Percentiles rank a stretch among this genome's conserved stretches.
Conservation (phyloP, 768 basidiomycete genomes). For the Pisolithus orientalis region DNA sequence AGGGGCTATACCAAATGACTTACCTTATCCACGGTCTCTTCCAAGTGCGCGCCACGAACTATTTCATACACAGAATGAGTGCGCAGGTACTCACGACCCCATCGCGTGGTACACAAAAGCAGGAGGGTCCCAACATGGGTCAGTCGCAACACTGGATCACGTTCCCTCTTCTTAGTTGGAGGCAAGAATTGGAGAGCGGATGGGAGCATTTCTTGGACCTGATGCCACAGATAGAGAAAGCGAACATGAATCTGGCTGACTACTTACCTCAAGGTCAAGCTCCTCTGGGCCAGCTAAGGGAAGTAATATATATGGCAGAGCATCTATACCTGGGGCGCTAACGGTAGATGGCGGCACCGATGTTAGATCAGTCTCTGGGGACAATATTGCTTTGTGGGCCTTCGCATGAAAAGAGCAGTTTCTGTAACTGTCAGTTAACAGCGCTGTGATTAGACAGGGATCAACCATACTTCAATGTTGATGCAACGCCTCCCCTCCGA, state of each 20-base stretch:
- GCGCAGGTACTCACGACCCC: slow-evolving; percentile 80
- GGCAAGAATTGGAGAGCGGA: slow-evolving; percentile 84
- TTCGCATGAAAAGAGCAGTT: slow-evolving; percentile 71
- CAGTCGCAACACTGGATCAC: slow-evolving; percentile 67
- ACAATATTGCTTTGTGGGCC: slow-evolving; percentile 67
- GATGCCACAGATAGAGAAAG: slow-evolving; percentile 2
- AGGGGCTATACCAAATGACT: slow-evolving; percentile 11
- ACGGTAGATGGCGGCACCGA: slow-evolving; percentile 52
- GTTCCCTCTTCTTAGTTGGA: slow-evolving; percentile 75
- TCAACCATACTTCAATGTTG: slow-evolving; percentile 71
- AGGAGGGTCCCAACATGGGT: slow-evolving; percentile 88
- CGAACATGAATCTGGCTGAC: not conserved
- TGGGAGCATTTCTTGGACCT: slow-evolving; percentile 89
- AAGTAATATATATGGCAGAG: slow-evolving; percentile 77
- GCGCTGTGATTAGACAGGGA: not conserved
- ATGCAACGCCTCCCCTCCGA: slow-evolving; percentile 80
- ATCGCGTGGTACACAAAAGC: slow-evolving; percentile 81
- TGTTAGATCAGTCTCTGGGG: slow-evolving; percentile 52
- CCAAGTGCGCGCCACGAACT: slow-evolving; percentile 68
- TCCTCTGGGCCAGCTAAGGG: slow-evolving; percentile 96
- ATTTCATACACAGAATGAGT: slow-evolving; percentile 83
- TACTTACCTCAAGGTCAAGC: slow-evolving; percentile 76
- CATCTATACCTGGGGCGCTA: slow-evolving; percentile 71
- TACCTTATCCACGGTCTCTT: slow-evolving; percentile 76
- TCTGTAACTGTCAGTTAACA: slow-evolving; percentile 34